Evolutionary conservation across 306 rosid species (phyloP), one percentile per base, ranked within the genome.

Genomic region (Aeschynomene evenia): DNA sequence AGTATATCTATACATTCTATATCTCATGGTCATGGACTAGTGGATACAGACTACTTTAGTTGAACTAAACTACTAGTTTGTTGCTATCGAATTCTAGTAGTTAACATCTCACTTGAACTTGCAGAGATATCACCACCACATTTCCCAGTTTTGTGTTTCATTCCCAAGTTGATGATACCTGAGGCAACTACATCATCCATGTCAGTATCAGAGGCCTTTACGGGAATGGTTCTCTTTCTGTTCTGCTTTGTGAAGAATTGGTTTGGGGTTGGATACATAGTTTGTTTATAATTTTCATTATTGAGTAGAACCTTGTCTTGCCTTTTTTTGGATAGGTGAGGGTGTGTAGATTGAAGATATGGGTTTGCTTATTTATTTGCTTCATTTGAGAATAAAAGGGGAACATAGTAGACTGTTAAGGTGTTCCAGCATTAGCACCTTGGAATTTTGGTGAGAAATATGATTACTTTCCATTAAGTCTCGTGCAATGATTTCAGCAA

Each of bases 141-240:
- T 87, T 87, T 68, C 92, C 92, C n/a, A 87, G 92, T 76, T 87
- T 87, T 80, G 87, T 87, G 64, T 87, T 87, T 71, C 87, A 87
- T 75, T 87, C 92, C 7, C 92, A 87, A 69, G 92, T 87, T 40
- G 87, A 87, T 70, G 92, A 87, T 82, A 66, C 89, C 12, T 87
- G 83, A 87, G 36, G 66, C 67, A 70, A 63, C 68, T 39, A 15
- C 54, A 52, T 65, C 63, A 51, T 46, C 74, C 72, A 15, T 77
- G 55, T 67, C 68, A 65, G 63, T 61, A 64, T 59, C 57, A 58
- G 63, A 22, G 36, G 79, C 43, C 76, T 66, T 57, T 64, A 28
- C 54, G 73, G 65, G 56, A 73, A 57, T 56, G 69, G 48, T 37
- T 70, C 45, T 70, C 31, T 60, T 73, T 77, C 7, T 15, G n/a